Base-by-base conservation (phyloP, 768 basidiomycete species). In the Pulveroboletus ravenelii region DNA sequence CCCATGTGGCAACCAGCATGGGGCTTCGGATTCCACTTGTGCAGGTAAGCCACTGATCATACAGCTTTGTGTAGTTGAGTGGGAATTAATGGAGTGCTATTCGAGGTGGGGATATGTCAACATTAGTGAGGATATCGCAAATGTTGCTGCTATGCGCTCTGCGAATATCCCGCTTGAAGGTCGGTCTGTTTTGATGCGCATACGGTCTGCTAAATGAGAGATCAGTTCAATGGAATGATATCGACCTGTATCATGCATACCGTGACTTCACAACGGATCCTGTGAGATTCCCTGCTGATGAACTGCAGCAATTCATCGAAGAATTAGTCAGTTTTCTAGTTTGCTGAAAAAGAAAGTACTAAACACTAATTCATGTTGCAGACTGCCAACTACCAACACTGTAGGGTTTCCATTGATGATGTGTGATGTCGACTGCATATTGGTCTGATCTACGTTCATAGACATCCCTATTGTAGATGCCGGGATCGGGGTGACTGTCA, bases 151-250 rank as follows among this genome's bases (percentile, higher is more conserved):
- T 55, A 88, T 77, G 87, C 74, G 81, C 15, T 79, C 74, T 18
- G 85, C 86, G 0, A 73, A 79, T 45, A 80, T 92, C 51, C 89
- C 89, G n/a, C 74, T 91, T 6, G 88, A 92, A 78, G 80, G 81
- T 81, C 23, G 40, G 57, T 52, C 47, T 42, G 32, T 13, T 54
- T 25, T 23, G 27, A 10, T 15, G 31, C 3, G 25, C 23, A 5
- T 1, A 31, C 42, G 23, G 3, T 10, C 23, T 27, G 10, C 32
- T 53, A 6, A 64, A 50, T 14, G 17, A 15, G 0, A 17, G 12
- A 25, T 17, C 32, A 84, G 84, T 81, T 39, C 85, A 85, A 76
- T 88, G 86, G 86, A 87, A 84, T 59, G 86, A 87, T 56, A 85
- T 88, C 52, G 85, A 88, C 66, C 54, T 87, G 46, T 87, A 85